Base-by-base conservation (phyloP, 2,329 filamentous ascomycete genomes). In the Pseudogymnoascus destructans region DNA sequence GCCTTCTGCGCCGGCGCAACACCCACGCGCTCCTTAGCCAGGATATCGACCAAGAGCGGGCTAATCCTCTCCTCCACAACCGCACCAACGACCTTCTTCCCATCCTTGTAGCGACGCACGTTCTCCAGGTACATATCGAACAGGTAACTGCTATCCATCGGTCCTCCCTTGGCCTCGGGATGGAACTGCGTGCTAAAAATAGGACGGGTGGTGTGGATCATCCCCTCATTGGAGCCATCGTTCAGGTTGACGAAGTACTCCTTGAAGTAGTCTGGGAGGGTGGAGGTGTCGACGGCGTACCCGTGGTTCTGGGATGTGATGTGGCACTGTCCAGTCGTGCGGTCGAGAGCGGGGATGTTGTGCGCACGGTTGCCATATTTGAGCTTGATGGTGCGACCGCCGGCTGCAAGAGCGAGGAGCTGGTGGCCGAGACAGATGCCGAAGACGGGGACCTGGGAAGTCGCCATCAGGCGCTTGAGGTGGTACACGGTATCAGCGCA, bases 101-200 rank as follows among this genome's bases (percentile, higher is more conserved):
- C 85, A 67, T 85, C 80, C 84, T 95, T 97, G 82, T 92, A 95
- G 70, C 87, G 81, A 71, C 84, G 79, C 33, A 97, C 90, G 68
- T 86, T 92, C 71, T 95, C 84, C 49, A 97, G 77, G 75, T 97
- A 98, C 77, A 89, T 89, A 74, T 98, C 93, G 69, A 98, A 98
- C 61, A 98, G 80, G 75, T 95, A 97, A 1, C 89, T 85, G 63
- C 89, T 95, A 77, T 98, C 93, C 74, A 95, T 87, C 58, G 93
- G 93, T 58, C 93, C 93, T 61, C 93, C 93, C 79, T 95, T 95
- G 65, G 93, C 93, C 75, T 98, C 93, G 13, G 93, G 93, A 71
- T 98, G 93, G 84, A 98, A 98, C 74, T 98, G 93, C 21, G 91
- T 95, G 63, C 88, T 92, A 80, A 98, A 97, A 71, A 98, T 98